Evolutionary conservation across 202 grass and related monocot species (phyloP).

Genomic region (Brachypodium distachyon): DNA sequence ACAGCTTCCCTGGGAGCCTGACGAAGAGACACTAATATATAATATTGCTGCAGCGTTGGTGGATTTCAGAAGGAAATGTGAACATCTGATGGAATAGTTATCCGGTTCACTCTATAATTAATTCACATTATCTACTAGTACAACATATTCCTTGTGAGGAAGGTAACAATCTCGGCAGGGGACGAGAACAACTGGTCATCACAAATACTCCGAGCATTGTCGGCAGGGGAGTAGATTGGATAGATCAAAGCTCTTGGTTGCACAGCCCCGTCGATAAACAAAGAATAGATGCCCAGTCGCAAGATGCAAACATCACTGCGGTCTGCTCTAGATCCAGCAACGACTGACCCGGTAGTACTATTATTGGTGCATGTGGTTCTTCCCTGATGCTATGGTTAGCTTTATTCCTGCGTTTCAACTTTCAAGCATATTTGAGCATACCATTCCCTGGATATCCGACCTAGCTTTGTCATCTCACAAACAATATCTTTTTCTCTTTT

Average conservation of each 20-base stretch:
- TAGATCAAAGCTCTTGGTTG: background rate
- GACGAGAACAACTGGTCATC: background rate
- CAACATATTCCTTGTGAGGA: conserved; percentile 2
- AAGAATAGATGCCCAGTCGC: background rate
- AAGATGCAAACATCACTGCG: background rate
- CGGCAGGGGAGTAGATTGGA: too few species aligned
- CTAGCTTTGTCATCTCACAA: too few species aligned
- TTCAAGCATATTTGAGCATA: too few species aligned
- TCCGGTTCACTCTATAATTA: background rate
- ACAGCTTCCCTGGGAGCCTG: background rate
- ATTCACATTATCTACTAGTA: conserved; percentile 26
- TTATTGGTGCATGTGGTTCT: too few species aligned
- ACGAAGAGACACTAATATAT: background rate
- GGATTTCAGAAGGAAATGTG: background rate
- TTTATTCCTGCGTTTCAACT: too few species aligned
- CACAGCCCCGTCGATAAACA: background rate
- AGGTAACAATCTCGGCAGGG: conserved; percentile 2
- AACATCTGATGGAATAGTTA: conserved; percentile 28
- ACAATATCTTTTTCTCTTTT: too few species aligned
- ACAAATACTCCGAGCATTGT: background rate
- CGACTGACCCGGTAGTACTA: too few species aligned
- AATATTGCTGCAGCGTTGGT: background rate
- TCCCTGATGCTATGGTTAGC: too few species aligned
- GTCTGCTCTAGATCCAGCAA: background rate
- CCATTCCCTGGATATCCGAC: too few species aligned